Evolutionary conservation across 345 rosid species (phyloP), one percentile per base, ranked within the genome.

Genomic region (Murraya koenigii): DNA sequence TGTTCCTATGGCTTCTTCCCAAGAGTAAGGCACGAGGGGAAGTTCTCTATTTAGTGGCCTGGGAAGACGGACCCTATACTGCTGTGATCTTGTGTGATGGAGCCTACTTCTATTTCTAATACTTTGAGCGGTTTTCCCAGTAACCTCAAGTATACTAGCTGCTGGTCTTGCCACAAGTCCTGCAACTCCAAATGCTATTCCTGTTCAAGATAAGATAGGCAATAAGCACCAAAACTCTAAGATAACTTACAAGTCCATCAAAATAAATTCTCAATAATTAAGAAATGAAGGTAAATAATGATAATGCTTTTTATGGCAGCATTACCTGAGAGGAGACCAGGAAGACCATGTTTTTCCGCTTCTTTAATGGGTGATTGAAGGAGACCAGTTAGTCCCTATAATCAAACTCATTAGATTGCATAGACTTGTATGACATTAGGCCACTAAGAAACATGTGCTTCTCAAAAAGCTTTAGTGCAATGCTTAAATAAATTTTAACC

Each of bases 91-190:
- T n/a, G 80, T 72, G 80, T 85, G 91, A 83, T 90, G 83, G 66
- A 88, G 80, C 78, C 78, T 87, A 82, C 98, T 95, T 84, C 91
- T 82, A 82, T 90, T 95, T 87, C 98, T 88, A 78, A 95, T 91
- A 87, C 99, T 92, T 76, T 92, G 93, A 36, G 99, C 97, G 30
- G 98, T 95, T 91, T 87, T 92, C 38, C 97, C 99, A 14, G 98
- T 91, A 30, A 91, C 96, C 86, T 95, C 96, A 66, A 92, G 99
- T 76, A 95, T 91, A 82, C 97, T 95, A 79, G 99, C 99, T 66
- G 98, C 89, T 25, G 99, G 99, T 80, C 91, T 88, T 76, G 97
- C 98, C 85, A 95, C 98, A 39, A 95, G 89, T 83, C 99, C 94
- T n/a, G 99, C 89, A 13, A 95, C 86, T 78, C 99, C 99, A 66